Conservation (phyloP, 148 eudicot genomes). For the Dysphania ambrosioides region DNA sequence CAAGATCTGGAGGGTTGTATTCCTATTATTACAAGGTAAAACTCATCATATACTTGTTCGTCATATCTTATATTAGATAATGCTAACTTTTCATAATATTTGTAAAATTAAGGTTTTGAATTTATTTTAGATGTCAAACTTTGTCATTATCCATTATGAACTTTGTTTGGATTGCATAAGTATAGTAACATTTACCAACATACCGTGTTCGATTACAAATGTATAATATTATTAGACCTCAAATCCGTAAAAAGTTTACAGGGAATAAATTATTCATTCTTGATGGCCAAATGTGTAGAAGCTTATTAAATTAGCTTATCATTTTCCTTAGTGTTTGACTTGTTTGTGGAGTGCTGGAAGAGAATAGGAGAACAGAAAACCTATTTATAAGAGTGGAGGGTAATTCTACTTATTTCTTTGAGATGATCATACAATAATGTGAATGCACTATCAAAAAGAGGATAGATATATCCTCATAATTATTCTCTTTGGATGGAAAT, state of each 20-base stretch:
- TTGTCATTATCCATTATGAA: too few relatives aligned
- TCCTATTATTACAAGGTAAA: constrained; percentile 43
- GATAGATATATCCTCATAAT: not conserved
- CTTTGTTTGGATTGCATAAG: too few relatives aligned
- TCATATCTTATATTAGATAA: too few relatives aligned
- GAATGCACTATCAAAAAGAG: not conserved
- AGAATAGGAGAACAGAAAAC: constrained; percentile 19
- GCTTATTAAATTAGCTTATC: not conserved
- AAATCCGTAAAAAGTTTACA: too few relatives aligned
- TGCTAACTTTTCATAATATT: too few relatives aligned
- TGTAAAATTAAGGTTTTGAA: too few relatives aligned
- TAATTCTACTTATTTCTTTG: not conserved
- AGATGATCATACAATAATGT: not conserved
- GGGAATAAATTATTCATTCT: too few relatives aligned
- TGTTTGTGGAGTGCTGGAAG: constrained; percentile 5
- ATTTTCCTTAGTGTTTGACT: not conserved
- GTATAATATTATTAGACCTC: too few relatives aligned
- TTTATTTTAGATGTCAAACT: too few relatives aligned
- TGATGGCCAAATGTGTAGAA: too few relatives aligned
- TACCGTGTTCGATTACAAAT: too few relatives aligned
- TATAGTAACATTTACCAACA: too few relatives aligned
- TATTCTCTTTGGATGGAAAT: not conserved
- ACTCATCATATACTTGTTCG: not conserved
- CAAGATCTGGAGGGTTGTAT: constrained; percentile 31
- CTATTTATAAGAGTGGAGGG: constrained; percentile 26